Base-by-base conservation (phyloP, 106 monocot species). In the Vanilla planifolia region DNA sequence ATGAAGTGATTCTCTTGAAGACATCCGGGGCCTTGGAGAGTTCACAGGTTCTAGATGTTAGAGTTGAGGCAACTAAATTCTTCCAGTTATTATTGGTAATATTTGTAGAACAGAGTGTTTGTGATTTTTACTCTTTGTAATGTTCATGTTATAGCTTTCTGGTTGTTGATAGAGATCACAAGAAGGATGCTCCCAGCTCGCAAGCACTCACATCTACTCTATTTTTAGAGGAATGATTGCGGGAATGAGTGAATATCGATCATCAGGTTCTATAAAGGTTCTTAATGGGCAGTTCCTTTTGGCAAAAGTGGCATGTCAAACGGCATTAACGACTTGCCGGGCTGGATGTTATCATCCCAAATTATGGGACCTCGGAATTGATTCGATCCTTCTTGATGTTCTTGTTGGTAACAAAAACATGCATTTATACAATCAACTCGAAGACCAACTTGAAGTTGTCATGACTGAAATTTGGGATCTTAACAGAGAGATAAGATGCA, bases 281-380 rank as follows among this genome's bases (percentile, higher is more conserved):
- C 53, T 71, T 30, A 26, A 20, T 59, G 77, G 77, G 73, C 82
- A 82, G 65, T 64, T 71, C 32, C 47, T 60, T 27, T 77, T 95
- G 55, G 73, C 76, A 40, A 67, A 71, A 36, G 86, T 71, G 65
- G 95, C 86, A 55, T 86, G 74, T 34, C 80, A 71, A 39, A 47
- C 76, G 52, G 78, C 89, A 66, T 24, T 73, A 68, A 63, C 83
- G 9, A 76, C 74, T 57, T 67, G 68, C 29, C 80, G 78, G 78
- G 25, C 73, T 69, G 95, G 95, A 50, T 34, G 30, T 40, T 90
- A 95, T 78, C 95, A 95, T 69, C 33, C 16, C 4, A 78, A 7
- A 59, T 84, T 90, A 42, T 95, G 95, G 95, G 74, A 72, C n/a
- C 36, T 74, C 48, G 63, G 65, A 14, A 69, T 95, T 67, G 78